Evolutionary conservation across 768 basidiomycete genomes (phyloP).

Genomic region (Megacollybia marginata): DNA sequence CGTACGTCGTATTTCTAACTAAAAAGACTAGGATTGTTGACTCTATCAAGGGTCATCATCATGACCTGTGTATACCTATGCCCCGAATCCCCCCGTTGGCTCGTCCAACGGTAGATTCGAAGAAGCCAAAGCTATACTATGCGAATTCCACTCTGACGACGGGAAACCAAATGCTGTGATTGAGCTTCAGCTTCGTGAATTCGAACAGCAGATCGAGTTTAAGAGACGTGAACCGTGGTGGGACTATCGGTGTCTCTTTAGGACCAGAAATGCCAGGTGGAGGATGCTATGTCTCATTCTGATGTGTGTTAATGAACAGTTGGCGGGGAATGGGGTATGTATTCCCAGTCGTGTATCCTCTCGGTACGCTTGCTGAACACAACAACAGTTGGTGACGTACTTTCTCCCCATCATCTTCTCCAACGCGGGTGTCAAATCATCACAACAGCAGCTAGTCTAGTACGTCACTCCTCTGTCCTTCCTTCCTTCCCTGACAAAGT

Average conservation of each 20-base stretch:
- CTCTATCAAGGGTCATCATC: constrained; percentile 22
- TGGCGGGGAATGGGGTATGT: constrained; percentile 18
- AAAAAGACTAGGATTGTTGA: background rate
- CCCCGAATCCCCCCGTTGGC: constrained; percentile 16
- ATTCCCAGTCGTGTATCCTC: background rate
- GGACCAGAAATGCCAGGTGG: constrained; percentile 14
- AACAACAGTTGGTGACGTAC: constrained; percentile 16
- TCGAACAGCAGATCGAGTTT: constrained; percentile 11
- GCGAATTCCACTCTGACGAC: constrained; percentile 17
- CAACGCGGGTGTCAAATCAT: constrained; percentile 16
- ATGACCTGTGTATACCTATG: constrained; percentile 33
- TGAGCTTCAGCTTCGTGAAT: constrained; percentile 18
- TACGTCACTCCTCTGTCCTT: constrained; percentile 1
- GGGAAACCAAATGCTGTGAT: constrained; percentile 17
- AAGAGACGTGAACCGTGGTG: constrained; percentile 14
- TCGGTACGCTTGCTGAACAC: background rate
- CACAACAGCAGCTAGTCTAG: constrained; percentile 17
- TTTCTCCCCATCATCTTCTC: constrained; percentile 15
- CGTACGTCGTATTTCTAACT: constrained; percentile 1
- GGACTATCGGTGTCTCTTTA: constrained; percentile 15
- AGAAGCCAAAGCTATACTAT: constrained; percentile 24
- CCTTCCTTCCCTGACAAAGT: background rate
- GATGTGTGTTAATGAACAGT: constrained; percentile 18
- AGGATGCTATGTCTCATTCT: constrained; percentile 16
- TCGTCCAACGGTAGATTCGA: constrained; percentile 17